A percentile compares a stretch with the other conserved stretches of the same genome.
phyloP scores from a whole-genome alignment of 2,329 filamentous ascomycete genomes.

The Aspergillus pseudoterreus region DNA sequence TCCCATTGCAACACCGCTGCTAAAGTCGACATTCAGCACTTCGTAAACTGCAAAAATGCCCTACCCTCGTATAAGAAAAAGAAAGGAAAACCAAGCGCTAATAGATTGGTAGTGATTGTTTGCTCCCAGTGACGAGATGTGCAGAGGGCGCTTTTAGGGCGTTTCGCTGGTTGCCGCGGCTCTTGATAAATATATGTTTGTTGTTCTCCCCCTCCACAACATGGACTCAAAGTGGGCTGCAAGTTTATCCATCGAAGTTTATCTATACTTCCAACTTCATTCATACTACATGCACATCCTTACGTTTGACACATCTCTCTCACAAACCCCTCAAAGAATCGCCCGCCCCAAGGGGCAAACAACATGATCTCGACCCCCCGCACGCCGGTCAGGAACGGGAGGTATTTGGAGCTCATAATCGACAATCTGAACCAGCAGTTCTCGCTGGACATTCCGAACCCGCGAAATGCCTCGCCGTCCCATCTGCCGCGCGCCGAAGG shows the following conservation, averaged over 20 bases:
- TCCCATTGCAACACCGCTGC: too few species aligned
- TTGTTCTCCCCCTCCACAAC: not conserved
- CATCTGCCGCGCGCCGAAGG: constrained; percentile 8
- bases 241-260: not conserved
- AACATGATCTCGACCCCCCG: not conserved
- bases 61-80: too few species aligned
- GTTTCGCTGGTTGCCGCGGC: not conserved
- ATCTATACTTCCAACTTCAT: not conserved
- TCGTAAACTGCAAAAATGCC: too few species aligned
- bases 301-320: not conserved
- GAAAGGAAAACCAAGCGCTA: too few species aligned
- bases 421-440: constrained; percentile 32
- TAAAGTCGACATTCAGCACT: too few species aligned
- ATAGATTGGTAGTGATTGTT: too few species aligned
- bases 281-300: not conserved
- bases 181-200: not conserved
- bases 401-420: constrained; percentile 25
- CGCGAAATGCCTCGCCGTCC: constrained; percentile 16
- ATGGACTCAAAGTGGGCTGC: not conserved
- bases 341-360: not conserved
- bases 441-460: constrained; percentile 31
- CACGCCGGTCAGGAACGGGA: constrained; percentile 23
- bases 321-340: not conserved
- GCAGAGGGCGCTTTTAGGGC: too few species aligned
- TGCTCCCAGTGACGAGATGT: too few species aligned